Evolutionary conservation across 2,329 filamentous ascomycete genomes (phyloP).

Genomic region (Sclerotinia trifoliorum): DNA sequence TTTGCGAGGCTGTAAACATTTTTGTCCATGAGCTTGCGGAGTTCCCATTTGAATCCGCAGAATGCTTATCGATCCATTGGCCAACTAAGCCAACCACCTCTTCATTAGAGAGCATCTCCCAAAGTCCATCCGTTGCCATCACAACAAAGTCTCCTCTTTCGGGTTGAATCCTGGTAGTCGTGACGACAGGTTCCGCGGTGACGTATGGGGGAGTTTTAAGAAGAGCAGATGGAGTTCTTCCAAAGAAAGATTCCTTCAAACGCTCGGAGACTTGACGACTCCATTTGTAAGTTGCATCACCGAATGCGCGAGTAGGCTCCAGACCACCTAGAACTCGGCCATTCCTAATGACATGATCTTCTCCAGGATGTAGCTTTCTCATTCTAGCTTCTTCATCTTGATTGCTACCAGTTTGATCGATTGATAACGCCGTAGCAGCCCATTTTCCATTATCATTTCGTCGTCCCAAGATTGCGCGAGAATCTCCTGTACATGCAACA

Average conservation of each 20-base stretch:
- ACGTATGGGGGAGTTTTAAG: slow-evolving; percentile 95
- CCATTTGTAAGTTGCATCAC: slow-evolving; percentile 98
- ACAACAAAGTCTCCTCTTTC: slow-evolving; percentile 92
- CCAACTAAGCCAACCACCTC: slow-evolving; percentile 96
- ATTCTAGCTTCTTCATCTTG: slow-evolving; percentile 80
- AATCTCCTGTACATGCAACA: slow-evolving; percentile 96
- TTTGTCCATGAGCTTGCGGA: slow-evolving; percentile 64
- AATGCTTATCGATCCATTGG: slow-evolving; percentile 89
- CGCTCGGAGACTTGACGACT: slow-evolving; percentile 77
- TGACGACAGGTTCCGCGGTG: slow-evolving; percentile 91
- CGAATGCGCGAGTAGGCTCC: slow-evolving; percentile 91
- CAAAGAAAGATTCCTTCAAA: slow-evolving; percentile 84
- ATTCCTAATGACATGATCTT: slow-evolving; percentile 82
- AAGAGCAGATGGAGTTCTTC: slow-evolving; percentile 70
- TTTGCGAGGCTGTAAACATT: slow-evolving; percentile 55
- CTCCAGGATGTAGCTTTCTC: slow-evolving; percentile 82
- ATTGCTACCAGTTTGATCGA: slow-evolving; percentile 91
- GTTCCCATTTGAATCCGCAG: slow-evolving; percentile 34
- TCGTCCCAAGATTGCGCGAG: slow-evolving; percentile 87
- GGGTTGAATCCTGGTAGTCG: slow-evolving; percentile 87
- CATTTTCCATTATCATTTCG: slow-evolving; percentile 79
- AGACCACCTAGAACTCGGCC: slow-evolving; percentile 89
- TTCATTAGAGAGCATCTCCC: slow-evolving; percentile 99
- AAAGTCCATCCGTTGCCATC: slow-evolving; percentile 92
- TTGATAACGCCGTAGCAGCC: slow-evolving; percentile 84